Conservation (phyloP, 2,329 filamentous ascomycete genomes). For the Penicillium sp. region DNA sequence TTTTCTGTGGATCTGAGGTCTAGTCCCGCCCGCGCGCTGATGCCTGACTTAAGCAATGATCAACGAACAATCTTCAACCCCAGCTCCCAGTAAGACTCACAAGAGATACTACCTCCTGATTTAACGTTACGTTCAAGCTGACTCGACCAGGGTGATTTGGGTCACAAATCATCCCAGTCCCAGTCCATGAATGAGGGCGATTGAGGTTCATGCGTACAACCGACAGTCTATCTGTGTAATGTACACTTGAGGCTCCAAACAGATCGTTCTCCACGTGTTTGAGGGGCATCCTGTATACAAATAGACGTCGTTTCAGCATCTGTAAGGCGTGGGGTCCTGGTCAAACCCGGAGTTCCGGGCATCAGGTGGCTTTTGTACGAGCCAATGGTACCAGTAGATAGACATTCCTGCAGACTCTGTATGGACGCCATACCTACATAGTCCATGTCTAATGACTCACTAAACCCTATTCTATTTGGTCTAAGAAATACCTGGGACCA, state of each 20-base stretch:
- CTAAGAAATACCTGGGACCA: not conserved
- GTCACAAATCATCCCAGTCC: not conserved
- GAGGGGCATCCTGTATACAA: not conserved
- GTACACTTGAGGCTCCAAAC: not conserved
- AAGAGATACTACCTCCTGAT: slow-evolving; percentile 1
- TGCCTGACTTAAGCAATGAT: not conserved
- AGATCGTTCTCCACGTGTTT: not conserved
- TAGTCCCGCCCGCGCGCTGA: not conserved
- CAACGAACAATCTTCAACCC: not conserved
- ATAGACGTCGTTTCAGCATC: not conserved
- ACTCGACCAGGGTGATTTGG: not conserved
- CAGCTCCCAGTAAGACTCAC: not conserved
- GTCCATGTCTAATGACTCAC: not conserved
- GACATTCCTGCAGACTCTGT: not conserved
- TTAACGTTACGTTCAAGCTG: slow-evolving; percentile 8
- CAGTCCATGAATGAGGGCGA: no score
- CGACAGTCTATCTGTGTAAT: not conserved
- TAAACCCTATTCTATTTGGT: not conserved
- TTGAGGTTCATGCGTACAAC: no score
- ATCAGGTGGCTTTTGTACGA: not conserved
- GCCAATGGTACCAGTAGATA: not conserved
- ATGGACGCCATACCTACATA: not conserved
- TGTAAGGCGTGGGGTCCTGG: not conserved
- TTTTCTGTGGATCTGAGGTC: not conserved
- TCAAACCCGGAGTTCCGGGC: not conserved